phyloP scores from a whole-genome alignment of 2,329 filamentous ascomycete genomes.

The Alternaria gaisen region DNA sequence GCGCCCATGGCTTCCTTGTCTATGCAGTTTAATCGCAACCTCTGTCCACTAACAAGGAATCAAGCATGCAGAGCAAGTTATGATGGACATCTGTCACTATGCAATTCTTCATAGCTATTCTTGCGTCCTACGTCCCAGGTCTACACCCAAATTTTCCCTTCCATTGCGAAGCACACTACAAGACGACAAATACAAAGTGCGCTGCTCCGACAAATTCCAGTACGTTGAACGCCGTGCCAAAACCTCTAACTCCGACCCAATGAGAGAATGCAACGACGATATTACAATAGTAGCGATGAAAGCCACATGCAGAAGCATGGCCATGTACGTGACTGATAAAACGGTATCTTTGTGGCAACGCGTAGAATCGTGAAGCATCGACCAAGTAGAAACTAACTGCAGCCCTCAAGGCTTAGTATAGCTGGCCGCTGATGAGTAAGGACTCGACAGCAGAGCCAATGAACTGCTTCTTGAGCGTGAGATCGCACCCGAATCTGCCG shows the following conservation, averaged over 20 bases:
- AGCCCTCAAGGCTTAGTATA: conserved; percentile 20
- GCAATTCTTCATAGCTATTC: conserved; percentile 8
- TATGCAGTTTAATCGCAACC: not conserved
- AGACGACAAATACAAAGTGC: conserved; percentile 8
- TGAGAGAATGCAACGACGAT: conserved; percentile 20
- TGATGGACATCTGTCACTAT: conserved; percentile 2
- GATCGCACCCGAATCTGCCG: conserved; percentile 76
- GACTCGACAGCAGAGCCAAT: conserved; percentile 64
- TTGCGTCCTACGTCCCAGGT: conserved; percentile 3
- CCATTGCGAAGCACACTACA: conserved; percentile 11
- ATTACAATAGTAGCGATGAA: conserved; percentile 16
- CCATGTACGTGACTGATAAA: conserved; percentile 8
- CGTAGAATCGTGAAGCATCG: conserved; percentile 31
- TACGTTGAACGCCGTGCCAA: conserved; percentile 17
- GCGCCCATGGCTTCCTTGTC: not conserved
- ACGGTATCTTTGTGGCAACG: conserved; percentile 21
- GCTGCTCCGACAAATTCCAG: conserved; percentile 3
- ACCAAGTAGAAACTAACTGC: conserved; percentile 4
- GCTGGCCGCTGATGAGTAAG: conserved; percentile 32
- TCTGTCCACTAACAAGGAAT: too few relatives aligned
- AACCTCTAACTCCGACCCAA: conserved; percentile 12
- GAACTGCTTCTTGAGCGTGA: conserved; percentile 89
- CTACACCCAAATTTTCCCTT: conserved; percentile 14
- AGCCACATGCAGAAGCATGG: conserved; percentile 3
- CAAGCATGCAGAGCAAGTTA: not conserved